A percentile compares a stretch with the other conserved stretches of the same genome.
phyloP scores from a whole-genome alignment of 306 rosid genomes.

The Pyrus pyrifolia region DNA sequence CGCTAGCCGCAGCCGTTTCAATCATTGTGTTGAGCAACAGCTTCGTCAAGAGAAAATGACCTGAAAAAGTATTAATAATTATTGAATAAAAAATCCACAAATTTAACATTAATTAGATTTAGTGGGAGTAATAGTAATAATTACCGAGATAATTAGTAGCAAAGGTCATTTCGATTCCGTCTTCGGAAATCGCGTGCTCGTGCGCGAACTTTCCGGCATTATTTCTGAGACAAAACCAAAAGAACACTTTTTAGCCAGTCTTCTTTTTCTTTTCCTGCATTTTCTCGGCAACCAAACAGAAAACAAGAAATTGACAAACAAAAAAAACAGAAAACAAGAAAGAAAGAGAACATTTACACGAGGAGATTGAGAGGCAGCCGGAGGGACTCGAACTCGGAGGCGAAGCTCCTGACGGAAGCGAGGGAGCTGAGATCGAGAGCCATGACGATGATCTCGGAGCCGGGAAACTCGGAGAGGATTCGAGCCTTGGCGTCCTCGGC shows the following conservation, averaged over 20 bases:
- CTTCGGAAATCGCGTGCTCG: constrained; percentile 61
- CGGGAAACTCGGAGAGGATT: constrained; percentile 51
- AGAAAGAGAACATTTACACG: constrained; percentile 35
- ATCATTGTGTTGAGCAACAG: constrained; percentile 52
- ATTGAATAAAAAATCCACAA: not conserved
- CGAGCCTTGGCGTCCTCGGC: constrained; percentile 68
- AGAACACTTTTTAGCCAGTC: not conserved
- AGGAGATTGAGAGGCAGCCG: constrained; percentile 71
- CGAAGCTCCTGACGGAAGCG: constrained; percentile 54
- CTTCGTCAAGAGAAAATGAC: constrained; percentile 82
- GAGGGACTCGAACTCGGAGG: constrained; percentile 44
- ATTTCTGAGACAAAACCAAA: constrained; percentile 35
- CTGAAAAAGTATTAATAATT: constrained; percentile 17
- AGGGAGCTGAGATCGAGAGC: constrained; percentile 84
- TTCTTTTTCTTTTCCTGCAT: not conserved
- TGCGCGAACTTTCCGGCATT: constrained; percentile 87
- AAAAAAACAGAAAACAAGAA: constrained; percentile 3
- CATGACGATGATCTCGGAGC: constrained; percentile 48
- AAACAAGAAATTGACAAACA: not conserved
- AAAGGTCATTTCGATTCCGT: constrained; percentile 90
- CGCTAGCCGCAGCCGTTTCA: constrained; percentile 54
- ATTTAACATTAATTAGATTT: not conserved
- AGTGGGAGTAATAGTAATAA: not conserved
- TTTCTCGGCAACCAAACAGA: constrained; percentile 19
- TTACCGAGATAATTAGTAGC: constrained; percentile 79